phyloP scores from a whole-genome alignment of 257 asterid genomes.

The Galeopsis tetrahit region DNA sequence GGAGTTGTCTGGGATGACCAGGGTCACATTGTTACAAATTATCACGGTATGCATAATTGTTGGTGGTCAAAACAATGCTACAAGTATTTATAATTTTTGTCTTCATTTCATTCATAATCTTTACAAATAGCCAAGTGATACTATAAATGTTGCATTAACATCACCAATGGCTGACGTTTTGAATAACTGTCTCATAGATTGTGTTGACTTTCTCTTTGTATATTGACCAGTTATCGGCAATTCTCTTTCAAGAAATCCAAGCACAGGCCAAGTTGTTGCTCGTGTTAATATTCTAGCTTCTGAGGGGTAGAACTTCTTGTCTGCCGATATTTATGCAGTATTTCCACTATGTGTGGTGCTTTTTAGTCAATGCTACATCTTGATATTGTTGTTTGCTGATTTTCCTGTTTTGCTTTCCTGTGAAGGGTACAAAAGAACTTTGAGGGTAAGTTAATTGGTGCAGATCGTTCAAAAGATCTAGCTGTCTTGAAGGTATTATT shows the following conservation, averaged over 20 bases:
- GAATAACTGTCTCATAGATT: background rate
- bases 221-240: constrained; percentile 78
- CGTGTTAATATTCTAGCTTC: constrained; percentile 88
- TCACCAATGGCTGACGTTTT: background rate
- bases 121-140: background rate
- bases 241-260: constrained; percentile 91
- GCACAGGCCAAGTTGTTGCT: constrained; percentile 86
- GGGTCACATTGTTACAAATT: constrained; percentile 95
- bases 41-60: constrained; percentile 67
- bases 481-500: constrained; percentile 83
- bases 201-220: constrained; percentile 32
- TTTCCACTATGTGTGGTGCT: background rate
- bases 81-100: background rate
- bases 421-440: constrained; percentile 91
- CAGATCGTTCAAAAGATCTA: constrained; percentile 98
- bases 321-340: constrained; percentile 1
- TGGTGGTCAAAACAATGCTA: background rate
- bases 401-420: background rate
- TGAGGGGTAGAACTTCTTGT: constrained; percentile 64
- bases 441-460: constrained; percentile 88
- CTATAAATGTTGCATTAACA: background rate
- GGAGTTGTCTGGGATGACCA: constrained; percentile 95
- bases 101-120: background rate
- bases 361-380: background rate
- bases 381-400: constrained; percentile 21